These are phyloP conservation scores for Talaromyces sp. DNA, from an alignment of 2,329 filamentous ascomycete species.

Conservation along the genomic window DNA sequence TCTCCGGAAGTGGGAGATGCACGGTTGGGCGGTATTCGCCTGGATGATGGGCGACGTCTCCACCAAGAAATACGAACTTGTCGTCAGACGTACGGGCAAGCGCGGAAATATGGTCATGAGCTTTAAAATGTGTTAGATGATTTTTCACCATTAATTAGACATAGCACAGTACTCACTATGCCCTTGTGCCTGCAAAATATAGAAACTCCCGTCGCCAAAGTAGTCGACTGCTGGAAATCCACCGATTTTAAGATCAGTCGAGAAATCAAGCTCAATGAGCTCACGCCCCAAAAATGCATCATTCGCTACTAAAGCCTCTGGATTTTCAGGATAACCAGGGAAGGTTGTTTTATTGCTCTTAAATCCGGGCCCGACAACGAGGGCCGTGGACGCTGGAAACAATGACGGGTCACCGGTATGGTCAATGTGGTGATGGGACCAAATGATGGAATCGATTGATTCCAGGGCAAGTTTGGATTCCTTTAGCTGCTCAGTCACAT, in stretches of 20 bases:
- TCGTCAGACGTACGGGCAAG: constrained; percentile 39
- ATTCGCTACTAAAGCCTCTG: constrained; percentile 15
- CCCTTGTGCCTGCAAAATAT: constrained; percentile 37
- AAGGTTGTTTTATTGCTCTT: constrained; percentile 12
- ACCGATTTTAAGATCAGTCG: constrained; percentile 20
- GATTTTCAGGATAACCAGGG: constrained; percentile 19
- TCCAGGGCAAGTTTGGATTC: constrained; percentile 14
- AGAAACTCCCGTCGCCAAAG: constrained; percentile 55
- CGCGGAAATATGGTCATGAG: constrained; percentile 21
- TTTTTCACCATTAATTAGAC: neutral
- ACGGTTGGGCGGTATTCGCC: constrained; percentile 40
- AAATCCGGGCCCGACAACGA: constrained; percentile 22
- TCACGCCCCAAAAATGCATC: constrained; percentile 15
- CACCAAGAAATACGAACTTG: constrained; percentile 16
- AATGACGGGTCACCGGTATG: constrained; percentile 23
- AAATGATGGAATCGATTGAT: constrained; percentile 24
- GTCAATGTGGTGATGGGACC: constrained; percentile 28
- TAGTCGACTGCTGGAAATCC: constrained; percentile 42
- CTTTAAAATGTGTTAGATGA: neutral
- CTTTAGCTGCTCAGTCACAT: constrained; percentile 22
- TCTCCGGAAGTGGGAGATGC: neutral
- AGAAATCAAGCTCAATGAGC: constrained; percentile 18
- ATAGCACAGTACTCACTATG: constrained; percentile 1
- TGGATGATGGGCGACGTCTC: constrained; percentile 34
- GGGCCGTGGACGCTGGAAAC: constrained; percentile 20